These are phyloP conservation scores for Termitomyces sp. DNA, from an alignment of 768 basidiomycete species.

Conservation along the genomic window DNA sequence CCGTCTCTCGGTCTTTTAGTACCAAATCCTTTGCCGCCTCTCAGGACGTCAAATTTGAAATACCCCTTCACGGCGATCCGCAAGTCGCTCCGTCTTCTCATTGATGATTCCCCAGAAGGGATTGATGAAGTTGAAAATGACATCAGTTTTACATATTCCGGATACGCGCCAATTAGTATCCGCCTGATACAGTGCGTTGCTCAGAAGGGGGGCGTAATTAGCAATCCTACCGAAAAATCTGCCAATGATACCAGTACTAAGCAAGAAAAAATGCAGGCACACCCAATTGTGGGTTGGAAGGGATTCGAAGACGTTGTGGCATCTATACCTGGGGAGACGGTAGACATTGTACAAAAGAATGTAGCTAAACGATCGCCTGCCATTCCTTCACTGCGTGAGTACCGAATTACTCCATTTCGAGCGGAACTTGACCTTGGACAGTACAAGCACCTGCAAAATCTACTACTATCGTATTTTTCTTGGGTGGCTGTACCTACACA, in stretches of 20 bases:
- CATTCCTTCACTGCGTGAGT: constrained; percentile 29
- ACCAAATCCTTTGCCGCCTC: constrained; percentile 61
- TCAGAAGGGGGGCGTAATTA: constrained; percentile 86
- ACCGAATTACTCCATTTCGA: not conserved
- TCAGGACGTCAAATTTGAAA: constrained; percentile 42
- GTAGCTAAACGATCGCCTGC: constrained; percentile 21
- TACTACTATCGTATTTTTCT: constrained; percentile 91
- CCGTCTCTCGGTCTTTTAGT: constrained; percentile 66
- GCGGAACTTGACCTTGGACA: constrained; percentile 14
- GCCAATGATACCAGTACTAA: constrained; percentile 27
- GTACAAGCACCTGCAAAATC: constrained; percentile 51
- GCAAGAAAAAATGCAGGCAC: constrained; percentile 67
- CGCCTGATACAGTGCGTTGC: constrained; percentile 91
- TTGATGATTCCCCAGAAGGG: constrained; percentile 78
- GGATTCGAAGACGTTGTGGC: constrained; percentile 91
- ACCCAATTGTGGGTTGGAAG: constrained; percentile 94
- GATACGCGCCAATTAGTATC: constrained; percentile 91
- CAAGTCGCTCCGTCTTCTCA: constrained; percentile 85
- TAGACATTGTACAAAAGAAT: constrained; percentile 65
- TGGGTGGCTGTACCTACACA: constrained; percentile 96
- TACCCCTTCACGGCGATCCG: constrained; percentile 70
- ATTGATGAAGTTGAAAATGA: constrained; percentile 87
- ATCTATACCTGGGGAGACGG: constrained; percentile 77
- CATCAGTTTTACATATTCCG: constrained; percentile 94
- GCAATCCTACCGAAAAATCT: constrained; percentile 60